Conservation (phyloP, 805 yeast species). For the Hanseniaspora hatyaiensis region DNA sequence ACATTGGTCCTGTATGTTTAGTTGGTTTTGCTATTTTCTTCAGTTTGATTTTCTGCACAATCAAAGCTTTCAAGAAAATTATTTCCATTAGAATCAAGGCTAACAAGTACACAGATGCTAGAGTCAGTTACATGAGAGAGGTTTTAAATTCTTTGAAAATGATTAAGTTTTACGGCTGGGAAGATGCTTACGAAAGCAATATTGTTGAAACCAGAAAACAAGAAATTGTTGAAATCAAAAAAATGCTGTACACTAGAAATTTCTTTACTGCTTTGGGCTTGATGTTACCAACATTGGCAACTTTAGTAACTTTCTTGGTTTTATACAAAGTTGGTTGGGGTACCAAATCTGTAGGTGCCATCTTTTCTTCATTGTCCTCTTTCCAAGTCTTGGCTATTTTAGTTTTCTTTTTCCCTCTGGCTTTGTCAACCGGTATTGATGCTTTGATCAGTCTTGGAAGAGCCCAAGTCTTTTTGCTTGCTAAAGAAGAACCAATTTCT, state of each 20-base stretch:
- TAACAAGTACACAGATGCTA: constrained; percentile 49
- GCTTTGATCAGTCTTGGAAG: constrained; percentile 32
- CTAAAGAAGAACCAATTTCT: constrained; percentile 26
- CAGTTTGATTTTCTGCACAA: constrained; percentile 38
- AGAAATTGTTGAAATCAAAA: constrained; percentile 37
- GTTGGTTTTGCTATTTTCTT: constrained; percentile 51
- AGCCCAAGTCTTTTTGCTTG: constrained; percentile 30
- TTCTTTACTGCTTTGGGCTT: constrained; percentile 40
- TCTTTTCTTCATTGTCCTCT: constrained; percentile 52
- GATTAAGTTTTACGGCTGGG: constrained; percentile 82
- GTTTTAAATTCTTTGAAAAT: constrained; percentile 50
- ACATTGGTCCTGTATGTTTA: constrained; percentile 58
- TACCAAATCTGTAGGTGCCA: constrained; percentile 33
- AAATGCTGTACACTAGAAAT: constrained; percentile 40
- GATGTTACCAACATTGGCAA: constrained; percentile 40
- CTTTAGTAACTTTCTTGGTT: constrained; percentile 41
- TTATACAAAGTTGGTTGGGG: constrained; percentile 30
- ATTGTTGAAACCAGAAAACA: constrained; percentile 41
- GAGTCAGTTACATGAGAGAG: constrained; percentile 54
- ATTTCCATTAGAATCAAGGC: constrained; percentile 43
- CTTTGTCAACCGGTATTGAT: constrained; percentile 34
- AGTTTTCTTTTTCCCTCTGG: constrained; percentile 36
- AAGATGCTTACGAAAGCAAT: constrained; percentile 50
- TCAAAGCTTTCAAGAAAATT: constrained; percentile 36
- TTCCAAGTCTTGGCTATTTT: constrained; percentile 45